Evolutionary conservation across 148 eudicot genomes (phyloP), one percentile per base, ranked within the genome.

Genomic region (Simmondsia chinensis): DNA sequence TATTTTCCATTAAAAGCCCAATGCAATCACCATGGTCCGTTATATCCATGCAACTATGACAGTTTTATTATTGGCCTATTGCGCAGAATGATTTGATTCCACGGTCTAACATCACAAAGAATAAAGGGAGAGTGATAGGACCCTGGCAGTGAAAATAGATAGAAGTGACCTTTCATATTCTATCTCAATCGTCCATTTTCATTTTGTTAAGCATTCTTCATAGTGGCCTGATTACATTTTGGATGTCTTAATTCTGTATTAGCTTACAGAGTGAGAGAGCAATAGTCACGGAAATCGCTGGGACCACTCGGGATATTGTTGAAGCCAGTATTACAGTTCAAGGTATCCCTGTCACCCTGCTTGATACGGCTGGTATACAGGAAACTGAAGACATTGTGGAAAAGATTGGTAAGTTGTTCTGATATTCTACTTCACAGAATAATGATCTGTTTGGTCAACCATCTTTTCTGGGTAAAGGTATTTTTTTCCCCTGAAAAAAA

Each of bases 241-340:
- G n/a, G 43, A 50, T 56, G 68, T 33, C 66, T 42, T 64, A 65
- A 65, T 50, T 69, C 59, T 68, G 30, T 61, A 45, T 62, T 85
- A 85, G 95, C 74, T 42, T 91, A 69, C 99, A 91, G 99, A 85
- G 79, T 82, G 94, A 91, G 74, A 79, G 81, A 70, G 99, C 99
- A 26, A 91, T 91, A 64, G 99, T 91, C 42, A 91, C 99, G 36
- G 82, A 85, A 40, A 69, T 91, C 76, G 95, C 97, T 67, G 97
- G 97, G 50, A 91, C 97, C 27, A 91, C 97, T 17, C 64, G 97
- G 50, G 97, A 91, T 74, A 70, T 91, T 39, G 68, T 91, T 42
- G 95, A 91, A 75, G 97, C 94, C 17, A 77, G 64, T 61, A 66
- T 91, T 33, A 68, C 80, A 36, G 76, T 91, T 41, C 63, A 73